Evolutionary conservation across 257 asterid species (phyloP).

Genomic region (Fraxinus cuspidata): DNA sequence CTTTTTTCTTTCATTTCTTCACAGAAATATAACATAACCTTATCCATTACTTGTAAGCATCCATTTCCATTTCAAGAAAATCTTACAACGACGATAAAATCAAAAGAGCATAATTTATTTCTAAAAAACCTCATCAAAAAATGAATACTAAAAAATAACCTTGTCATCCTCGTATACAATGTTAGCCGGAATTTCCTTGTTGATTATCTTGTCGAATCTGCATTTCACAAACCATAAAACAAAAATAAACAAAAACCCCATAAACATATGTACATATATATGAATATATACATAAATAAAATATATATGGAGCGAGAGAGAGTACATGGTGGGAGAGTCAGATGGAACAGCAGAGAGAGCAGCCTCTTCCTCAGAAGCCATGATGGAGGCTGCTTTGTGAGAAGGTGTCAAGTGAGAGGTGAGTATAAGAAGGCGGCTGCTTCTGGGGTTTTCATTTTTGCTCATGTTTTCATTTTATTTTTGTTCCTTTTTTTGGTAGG

Average conservation of each 20-base stretch:
- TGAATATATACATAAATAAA: too few species aligned
- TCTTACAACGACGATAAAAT: neutral
- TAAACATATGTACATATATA: too few species aligned
- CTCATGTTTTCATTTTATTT: neutral
- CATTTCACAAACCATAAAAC: neutral
- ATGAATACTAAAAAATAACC: constrained; percentile 34
- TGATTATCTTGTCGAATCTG: constrained; percentile 95
- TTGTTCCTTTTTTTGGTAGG: neutral
- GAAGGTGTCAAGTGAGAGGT: constrained; percentile 36
- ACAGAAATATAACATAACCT: neutral
- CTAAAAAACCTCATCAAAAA: constrained; percentile 1
- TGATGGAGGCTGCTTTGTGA: constrained; percentile 38
- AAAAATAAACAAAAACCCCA: constrained; percentile 13
- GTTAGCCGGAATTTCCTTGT: constrained; percentile 74
- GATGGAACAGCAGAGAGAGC: constrained; percentile 75
- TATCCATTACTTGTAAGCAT: neutral
- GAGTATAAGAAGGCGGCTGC: constrained; percentile 44
- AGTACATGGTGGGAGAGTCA: constrained; percentile 78
- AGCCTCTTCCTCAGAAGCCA: constrained; percentile 95
- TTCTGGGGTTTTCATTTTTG: constrained; percentile 26
- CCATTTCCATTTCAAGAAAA: constrained; percentile 13
- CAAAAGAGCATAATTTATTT: constrained; percentile 8
- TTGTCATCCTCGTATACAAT: constrained; percentile 88
- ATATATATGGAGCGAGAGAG: neutral
- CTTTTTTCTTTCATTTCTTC: neutral